phyloP scores from a whole-genome alignment of 2,329 filamentous ascomycete genomes.

The Colletotrichum musae region DNA sequence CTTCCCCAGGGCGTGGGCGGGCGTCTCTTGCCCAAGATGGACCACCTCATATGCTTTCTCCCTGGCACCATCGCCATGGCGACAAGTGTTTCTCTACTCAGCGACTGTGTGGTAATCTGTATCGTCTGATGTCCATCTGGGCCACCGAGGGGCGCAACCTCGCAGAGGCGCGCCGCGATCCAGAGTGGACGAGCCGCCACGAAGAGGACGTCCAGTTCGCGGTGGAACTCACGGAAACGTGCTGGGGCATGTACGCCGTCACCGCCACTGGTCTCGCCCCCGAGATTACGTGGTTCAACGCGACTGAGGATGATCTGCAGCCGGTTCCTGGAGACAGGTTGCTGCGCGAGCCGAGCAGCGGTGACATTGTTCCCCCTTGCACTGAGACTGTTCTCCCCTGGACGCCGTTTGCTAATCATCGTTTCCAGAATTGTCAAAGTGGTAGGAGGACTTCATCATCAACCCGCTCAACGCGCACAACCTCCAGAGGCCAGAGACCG shows the following conservation, averaged over 20 bases:
- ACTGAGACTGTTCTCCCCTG: background rate
- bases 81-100: background rate
- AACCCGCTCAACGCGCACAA: constrained; percentile 79
- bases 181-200: constrained; percentile 81
- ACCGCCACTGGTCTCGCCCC: constrained; percentile 90
- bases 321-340: constrained; percentile 56
- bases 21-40: constrained; percentile 88
- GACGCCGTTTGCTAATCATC: background rate
- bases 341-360: background rate
- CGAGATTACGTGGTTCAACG: constrained; percentile 92
- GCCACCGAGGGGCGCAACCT: constrained; percentile 85
- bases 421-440: constrained; percentile 55
- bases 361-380: background rate
- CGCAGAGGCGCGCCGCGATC: constrained; percentile 78
- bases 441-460: constrained; percentile 86
- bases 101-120: background rate
- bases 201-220: constrained; percentile 91
- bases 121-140: constrained; percentile 40
- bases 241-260: constrained; percentile 95
- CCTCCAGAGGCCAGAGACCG: constrained; percentile 81
- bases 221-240: constrained; percentile 92
- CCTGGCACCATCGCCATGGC: constrained; percentile 94
- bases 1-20: constrained; percentile 79
- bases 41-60: constrained; percentile 97
- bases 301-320: constrained; percentile 69